phyloP scores from a whole-genome alignment of 164 flowering plant species.

The Stephania yunnanensis region DNA sequence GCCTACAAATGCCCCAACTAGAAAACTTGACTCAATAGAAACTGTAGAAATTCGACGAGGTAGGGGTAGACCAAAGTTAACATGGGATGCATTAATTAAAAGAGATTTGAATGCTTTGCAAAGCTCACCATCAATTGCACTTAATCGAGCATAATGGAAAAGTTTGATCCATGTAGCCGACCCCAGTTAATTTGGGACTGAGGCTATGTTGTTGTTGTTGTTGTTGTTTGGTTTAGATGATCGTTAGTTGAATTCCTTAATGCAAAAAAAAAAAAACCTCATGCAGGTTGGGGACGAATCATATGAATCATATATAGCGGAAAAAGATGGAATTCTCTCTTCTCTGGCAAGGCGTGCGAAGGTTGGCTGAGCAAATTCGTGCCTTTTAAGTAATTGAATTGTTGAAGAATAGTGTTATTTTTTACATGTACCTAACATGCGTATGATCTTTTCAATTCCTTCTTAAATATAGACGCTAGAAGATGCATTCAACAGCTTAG shows the following conservation, averaged over 20 bases:
- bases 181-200: too few relatives aligned
- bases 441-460: not conserved
- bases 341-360: constrained; percentile 91
- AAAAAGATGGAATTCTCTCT: constrained; percentile 76
- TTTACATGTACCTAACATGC: too few relatives aligned
- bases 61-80: too few relatives aligned
- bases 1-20: too few relatives aligned
- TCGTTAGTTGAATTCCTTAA: not conserved
- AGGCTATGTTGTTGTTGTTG: too few relatives aligned
- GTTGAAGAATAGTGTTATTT: not conserved
- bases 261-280: constrained; percentile 8
- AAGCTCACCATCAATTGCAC: too few relatives aligned
- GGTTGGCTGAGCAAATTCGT: constrained; percentile 42
- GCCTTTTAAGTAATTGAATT: not conserved
- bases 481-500: constrained; percentile 79
- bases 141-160: too few relatives aligned
- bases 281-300: constrained; percentile 95
- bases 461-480: constrained; percentile 52
- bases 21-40: too few relatives aligned
- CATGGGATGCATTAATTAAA: too few relatives aligned
- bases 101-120: too few relatives aligned
- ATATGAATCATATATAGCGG: constrained; percentile 68
- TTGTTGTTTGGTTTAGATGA: not conserved
- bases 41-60: too few relatives aligned
- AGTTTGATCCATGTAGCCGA: too few relatives aligned